phyloP scores from a whole-genome alignment of 805 yeast genomes.

The Myxozyma neglecta region DNA sequence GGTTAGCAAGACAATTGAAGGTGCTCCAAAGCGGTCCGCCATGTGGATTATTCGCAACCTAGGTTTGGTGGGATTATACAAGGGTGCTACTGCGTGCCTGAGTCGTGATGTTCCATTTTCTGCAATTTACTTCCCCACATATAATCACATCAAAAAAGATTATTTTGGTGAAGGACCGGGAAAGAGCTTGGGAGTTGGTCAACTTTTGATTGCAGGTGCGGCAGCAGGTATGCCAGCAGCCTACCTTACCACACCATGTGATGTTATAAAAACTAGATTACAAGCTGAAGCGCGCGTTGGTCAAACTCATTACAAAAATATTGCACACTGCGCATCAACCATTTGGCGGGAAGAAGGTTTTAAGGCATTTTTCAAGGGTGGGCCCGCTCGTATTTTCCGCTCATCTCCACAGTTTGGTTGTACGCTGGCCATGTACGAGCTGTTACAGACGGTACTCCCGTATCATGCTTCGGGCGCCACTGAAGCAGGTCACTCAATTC shows the following conservation, averaged over 20 bases:
- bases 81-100: conserved; percentile 88
- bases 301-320: conserved; percentile 74
- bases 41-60: conserved; percentile 70
- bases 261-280: conserved; percentile 91
- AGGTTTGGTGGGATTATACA: conserved; percentile 83
- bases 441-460: conserved; percentile 78
- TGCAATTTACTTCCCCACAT: conserved; percentile 95
- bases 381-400: conserved; percentile 88
- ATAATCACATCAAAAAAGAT: conserved; percentile 85
- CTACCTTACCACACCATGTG: conserved; percentile 92
- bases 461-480: conserved; percentile 46
- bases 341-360: conserved; percentile 82
- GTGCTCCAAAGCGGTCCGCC: conserved; percentile 55
- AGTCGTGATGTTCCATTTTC: conserved; percentile 95
- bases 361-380: conserved; percentile 90
- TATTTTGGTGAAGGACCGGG: conserved; percentile 81
- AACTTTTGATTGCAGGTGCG: conserved; percentile 83
- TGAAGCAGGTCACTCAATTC: conserved; percentile 48
- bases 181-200: conserved; percentile 73
- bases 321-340: conserved; percentile 70
- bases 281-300: conserved; percentile 80
- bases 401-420: conserved; percentile 98
- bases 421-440: conserved; percentile 94
- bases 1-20: conserved; percentile 44
- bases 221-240: conserved; percentile 98